Conservation (phyloP, 495 filamentous ascomycete species). For the Astrothelium subdiscretum region DNA sequence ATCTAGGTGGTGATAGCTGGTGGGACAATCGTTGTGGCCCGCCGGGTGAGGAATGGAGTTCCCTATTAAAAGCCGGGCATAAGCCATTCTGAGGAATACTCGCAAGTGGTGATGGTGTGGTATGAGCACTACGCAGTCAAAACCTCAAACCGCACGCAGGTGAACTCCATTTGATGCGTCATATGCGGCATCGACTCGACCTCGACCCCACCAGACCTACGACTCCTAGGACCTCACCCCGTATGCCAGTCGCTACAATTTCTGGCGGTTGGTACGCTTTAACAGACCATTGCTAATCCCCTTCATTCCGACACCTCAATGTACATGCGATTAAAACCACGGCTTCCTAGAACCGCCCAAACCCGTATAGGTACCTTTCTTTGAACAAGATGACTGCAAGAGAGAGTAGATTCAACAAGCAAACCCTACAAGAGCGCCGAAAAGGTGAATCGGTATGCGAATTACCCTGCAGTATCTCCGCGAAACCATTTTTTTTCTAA, state of each 20-base stretch:
- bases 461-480: neutral
- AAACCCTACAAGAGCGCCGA: neutral
- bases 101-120: too few species aligned
- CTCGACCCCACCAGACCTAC: neutral
- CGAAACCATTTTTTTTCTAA: neutral
- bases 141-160: too few species aligned
- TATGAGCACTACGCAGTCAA: too few species aligned
- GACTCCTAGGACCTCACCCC: neutral
- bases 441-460: neutral
- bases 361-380: neutral
- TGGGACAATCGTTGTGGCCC: too few species aligned
- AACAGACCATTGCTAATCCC: neutral
- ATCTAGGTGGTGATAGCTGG: too few species aligned
- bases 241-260: too few species aligned
- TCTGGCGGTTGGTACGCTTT: too few species aligned
- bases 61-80: too few species aligned
- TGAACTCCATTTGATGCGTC: neutral
- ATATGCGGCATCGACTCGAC: neutral
- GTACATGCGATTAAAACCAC: neutral
- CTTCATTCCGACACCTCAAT: conserved; percentile 5
- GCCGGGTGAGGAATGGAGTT: too few species aligned
- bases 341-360: conserved; percentile 3
- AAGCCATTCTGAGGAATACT: too few species aligned
- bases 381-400: neutral
- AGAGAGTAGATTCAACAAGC: neutral